Conservation (phyloP, 2,329 filamentous ascomycete genomes). For the Verticillium albo-atrum region DNA sequence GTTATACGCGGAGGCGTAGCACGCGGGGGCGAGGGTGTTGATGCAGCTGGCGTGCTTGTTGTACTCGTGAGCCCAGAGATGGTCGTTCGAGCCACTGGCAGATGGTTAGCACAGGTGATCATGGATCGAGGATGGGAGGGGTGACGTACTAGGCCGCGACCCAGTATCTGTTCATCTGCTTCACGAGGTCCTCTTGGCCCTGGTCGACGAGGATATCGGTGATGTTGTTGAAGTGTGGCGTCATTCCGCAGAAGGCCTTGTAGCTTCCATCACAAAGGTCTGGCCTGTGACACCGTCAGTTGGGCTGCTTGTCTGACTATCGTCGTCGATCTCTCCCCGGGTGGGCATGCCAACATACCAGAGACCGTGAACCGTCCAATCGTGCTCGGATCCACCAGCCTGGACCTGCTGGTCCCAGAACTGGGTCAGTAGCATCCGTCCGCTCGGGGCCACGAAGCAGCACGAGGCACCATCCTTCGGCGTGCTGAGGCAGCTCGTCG, state of each 20-base stretch:
- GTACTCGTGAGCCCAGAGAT: conserved; percentile 68
- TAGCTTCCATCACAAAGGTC: conserved; percentile 39
- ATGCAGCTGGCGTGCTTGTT: conserved; percentile 70
- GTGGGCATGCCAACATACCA: conserved; percentile 27
- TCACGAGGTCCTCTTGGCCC: conserved; percentile 31
- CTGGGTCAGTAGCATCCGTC: conserved; percentile 35
- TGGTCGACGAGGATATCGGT: conserved; percentile 34
- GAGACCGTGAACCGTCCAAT: conserved; percentile 40
- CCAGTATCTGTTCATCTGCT: conserved; percentile 39
- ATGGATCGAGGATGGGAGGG: not conserved
- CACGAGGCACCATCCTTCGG: conserved; percentile 29
- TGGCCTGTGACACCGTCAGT: conserved; percentile 23
- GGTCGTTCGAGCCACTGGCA: conserved; percentile 31
- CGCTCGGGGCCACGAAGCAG: conserved; percentile 37
- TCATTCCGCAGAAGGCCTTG: conserved; percentile 36
- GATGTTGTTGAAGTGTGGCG: conserved; percentile 36
- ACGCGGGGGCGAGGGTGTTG: conserved; percentile 59
- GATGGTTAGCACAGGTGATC: too few relatives aligned
- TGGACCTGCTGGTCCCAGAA: conserved; percentile 38
- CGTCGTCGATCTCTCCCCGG: not conserved
- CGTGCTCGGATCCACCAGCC: conserved; percentile 33
- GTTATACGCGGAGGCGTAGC: conserved; percentile 53
- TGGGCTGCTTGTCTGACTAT: not conserved
- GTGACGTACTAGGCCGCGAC: conserved; percentile 29
- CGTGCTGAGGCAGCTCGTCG: conserved; percentile 35